A percentile compares a stretch with the other conserved stretches of the same genome.
These are phyloP conservation scores for Candida fluviatilis DNA, from an alignment of 805 yeast species.

Conservation along the genomic window DNA sequence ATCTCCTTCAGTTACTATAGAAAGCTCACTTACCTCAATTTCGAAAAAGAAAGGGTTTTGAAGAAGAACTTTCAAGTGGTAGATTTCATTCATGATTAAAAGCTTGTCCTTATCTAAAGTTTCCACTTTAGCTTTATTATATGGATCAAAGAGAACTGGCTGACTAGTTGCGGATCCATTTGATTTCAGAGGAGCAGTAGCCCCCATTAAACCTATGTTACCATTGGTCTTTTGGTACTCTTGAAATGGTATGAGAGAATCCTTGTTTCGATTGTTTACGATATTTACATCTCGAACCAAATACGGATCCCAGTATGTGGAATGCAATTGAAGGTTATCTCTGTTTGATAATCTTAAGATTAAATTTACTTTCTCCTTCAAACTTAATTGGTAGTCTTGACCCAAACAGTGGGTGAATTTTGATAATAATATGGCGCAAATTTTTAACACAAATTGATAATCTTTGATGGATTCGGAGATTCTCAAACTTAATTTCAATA, in stretches of 20 bases:
- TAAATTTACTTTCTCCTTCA: slow-evolving; percentile 30
- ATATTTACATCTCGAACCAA: slow-evolving; percentile 51
- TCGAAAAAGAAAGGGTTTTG: slow-evolving; percentile 83
- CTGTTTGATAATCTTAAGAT: slow-evolving; percentile 16
- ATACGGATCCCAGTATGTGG: slow-evolving; percentile 71
- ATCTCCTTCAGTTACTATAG: slow-evolving; percentile 30
- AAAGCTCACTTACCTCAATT: slow-evolving; percentile 51
- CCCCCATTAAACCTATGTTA: slow-evolving; percentile 8
- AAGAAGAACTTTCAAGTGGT: slow-evolving; percentile 51
- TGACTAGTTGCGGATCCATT: slow-evolving; percentile 10
- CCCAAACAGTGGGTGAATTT: slow-evolving; percentile 53
- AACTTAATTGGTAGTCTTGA: slow-evolving; percentile 51
- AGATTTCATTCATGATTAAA: slow-evolving; percentile 45
- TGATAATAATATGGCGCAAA: slow-evolving; percentile 52
- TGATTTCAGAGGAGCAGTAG: slow-evolving; percentile 7
- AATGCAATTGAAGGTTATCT: slow-evolving; percentile 20
- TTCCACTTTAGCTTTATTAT: slow-evolving; percentile 14
- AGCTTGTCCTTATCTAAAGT: slow-evolving; percentile 47
- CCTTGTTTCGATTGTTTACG: slow-evolving; percentile 17
- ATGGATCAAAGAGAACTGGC: slow-evolving; percentile 52
- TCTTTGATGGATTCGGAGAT: slow-evolving; percentile 53
- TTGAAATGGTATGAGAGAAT: slow-evolving; percentile 40
- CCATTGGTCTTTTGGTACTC: slow-evolving; percentile 15
- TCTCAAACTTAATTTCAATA: slow-evolving; percentile 47
- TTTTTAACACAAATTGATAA: slow-evolving; percentile 28